Conservation (phyloP, 352 stramenopile species). For the Blastocystis sp. region DNA sequence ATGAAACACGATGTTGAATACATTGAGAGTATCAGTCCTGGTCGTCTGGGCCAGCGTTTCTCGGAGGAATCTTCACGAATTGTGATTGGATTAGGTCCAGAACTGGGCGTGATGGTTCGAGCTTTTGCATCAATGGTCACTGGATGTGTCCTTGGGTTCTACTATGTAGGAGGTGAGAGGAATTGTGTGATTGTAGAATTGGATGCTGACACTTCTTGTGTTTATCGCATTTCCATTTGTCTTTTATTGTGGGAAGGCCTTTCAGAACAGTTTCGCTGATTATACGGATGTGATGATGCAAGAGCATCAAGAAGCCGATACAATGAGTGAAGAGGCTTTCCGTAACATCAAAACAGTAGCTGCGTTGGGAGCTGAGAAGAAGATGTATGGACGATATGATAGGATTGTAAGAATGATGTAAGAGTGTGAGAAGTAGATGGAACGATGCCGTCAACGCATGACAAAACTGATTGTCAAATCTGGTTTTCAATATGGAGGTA, state of each 20-base stretch:
- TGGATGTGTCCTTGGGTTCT: slow-evolving; percentile 6
- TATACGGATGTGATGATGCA: not conserved
- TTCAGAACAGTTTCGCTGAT: not conserved
- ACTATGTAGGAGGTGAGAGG: too few species aligned
- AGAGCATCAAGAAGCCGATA: slow-evolving; percentile 67
- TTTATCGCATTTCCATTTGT: slow-evolving; percentile 27
- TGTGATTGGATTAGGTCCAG: slow-evolving; percentile 41
- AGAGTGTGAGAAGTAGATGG: too few species aligned
- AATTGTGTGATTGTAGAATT: too few species aligned
- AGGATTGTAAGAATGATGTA: too few species aligned
- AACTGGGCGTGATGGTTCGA: slow-evolving; percentile 27
- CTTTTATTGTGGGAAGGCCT: slow-evolving; percentile 16
- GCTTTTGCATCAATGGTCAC: not conserved
- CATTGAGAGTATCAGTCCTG: slow-evolving; percentile 50
- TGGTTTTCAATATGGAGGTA: not conserved
- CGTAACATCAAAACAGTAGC: slow-evolving; percentile 74
- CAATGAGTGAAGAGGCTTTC: slow-evolving; percentile 72
- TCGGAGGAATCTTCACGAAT: slow-evolving; percentile 53
- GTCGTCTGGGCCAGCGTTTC: slow-evolving; percentile 43
- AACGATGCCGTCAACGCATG: too few species aligned
- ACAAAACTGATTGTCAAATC: too few species aligned
- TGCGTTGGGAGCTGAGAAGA: slow-evolving; percentile 72
- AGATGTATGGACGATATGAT: slow-evolving; percentile 72
- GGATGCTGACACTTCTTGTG: slow-evolving; percentile 26
- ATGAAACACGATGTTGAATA: slow-evolving; percentile 47